Percentiles rank a stretch among this genome's conserved stretches.
Evolutionary conservation across 768 basidiomycete genomes (phyloP).

Genomic region (Lentinula boryana): DNA sequence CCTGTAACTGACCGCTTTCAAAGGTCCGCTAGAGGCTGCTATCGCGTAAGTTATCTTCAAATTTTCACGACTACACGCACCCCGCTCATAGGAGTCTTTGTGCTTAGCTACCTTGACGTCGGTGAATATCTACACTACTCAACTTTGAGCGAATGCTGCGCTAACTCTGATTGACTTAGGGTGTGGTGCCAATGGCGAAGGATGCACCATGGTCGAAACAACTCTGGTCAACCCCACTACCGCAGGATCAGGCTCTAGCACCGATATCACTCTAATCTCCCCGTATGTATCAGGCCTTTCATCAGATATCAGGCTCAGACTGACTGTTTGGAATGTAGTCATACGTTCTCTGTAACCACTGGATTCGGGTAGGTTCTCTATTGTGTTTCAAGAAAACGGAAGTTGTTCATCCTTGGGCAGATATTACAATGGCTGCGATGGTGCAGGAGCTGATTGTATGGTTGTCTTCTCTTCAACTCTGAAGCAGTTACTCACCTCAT

Average conservation of each 20-base stretch:
- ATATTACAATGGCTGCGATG: slow-evolving; percentile 23
- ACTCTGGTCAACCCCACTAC: slow-evolving; percentile 26
- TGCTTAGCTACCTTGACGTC: slow-evolving; percentile 2
- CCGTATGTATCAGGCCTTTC: slow-evolving; percentile 17
- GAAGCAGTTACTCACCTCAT: not conserved
- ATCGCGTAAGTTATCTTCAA: slow-evolving; percentile 22
- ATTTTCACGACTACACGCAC: not conserved
- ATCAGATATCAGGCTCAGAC: not conserved
- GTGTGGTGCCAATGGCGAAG: slow-evolving; percentile 30
- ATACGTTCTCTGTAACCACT: slow-evolving; percentile 27
- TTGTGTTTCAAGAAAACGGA: not conserved
- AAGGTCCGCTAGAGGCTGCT: slow-evolving; percentile 20
- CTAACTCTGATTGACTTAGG: slow-evolving; percentile 11
- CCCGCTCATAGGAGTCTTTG: not conserved
- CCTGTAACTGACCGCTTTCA: too few relatives aligned
- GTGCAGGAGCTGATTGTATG: slow-evolving; percentile 21
- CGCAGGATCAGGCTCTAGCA: slow-evolving; percentile 28
- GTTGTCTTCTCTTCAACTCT: not conserved
- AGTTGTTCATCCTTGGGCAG: slow-evolving; percentile 3
- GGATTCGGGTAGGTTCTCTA: slow-evolving; percentile 22
- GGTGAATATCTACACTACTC: not conserved
- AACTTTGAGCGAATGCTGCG: not conserved
- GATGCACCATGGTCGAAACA: slow-evolving; percentile 28
- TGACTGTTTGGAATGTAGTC: slow-evolving; percentile 10
- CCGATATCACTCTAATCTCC: slow-evolving; percentile 27